Evolutionary conservation across 129 eudicot genomes (phyloP), one percentile per base, ranked within the genome.

Genomic region (Escallonia rubra): DNA sequence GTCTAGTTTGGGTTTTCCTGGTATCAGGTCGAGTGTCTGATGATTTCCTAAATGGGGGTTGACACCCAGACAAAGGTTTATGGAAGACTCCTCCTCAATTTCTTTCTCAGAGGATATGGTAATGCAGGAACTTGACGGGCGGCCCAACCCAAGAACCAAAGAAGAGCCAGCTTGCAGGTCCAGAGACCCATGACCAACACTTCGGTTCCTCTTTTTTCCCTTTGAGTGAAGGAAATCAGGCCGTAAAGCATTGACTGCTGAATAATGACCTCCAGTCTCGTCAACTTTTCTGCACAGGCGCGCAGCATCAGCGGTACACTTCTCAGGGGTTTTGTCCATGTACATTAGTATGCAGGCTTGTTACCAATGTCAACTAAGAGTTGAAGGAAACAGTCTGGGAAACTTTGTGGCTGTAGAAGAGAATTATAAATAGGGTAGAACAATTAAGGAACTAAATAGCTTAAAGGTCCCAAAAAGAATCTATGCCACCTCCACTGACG

Each of bases 61-160:
- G 63, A 85, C 68, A 39, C 71, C 62, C 61, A 86, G 81, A 64
- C 76, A 83, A 59, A 81, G 72, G 77, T 74, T 73, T 1, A 76
- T 9, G 0, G 86, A 74, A 65, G 83, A 72, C 52, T 84, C 83
- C 16, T 79, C 88, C 42, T 81, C 87, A 3, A 59, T 71, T 79
- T 79, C 89, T 72, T 75, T 85, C 7, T 78, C 81, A 4, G 83
- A 79, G 63, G 76, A 74, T 64, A 69, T 54, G 59, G 83, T 66
- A 68, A 86, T 69, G 52, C 74, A 69, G 7, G 85, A 83, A 65
- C 69, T 80, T 16, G 76, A 53, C 2, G 89, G 63, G 61, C 59
- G 68, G 13, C 91, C 87, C 75, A 87, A 67, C 54, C 86, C 90
- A 14, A 82, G 82, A 57, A 69, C 70, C 72, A 83, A 57, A 7